phyloP scores from a whole-genome alignment of 805 yeast species.

The Saturnispora mendoncae region DNA sequence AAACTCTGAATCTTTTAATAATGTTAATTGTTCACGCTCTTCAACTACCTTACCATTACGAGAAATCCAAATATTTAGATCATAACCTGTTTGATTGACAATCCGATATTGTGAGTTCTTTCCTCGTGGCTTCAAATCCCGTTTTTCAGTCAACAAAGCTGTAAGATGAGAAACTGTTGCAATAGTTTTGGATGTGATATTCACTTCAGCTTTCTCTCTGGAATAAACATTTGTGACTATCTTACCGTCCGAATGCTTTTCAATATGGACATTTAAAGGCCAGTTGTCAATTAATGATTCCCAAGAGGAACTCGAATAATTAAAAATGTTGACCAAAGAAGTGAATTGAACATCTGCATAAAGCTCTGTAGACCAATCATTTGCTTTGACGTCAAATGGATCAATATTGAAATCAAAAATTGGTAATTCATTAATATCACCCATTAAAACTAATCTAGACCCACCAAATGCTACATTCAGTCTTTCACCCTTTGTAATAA shows the following conservation, averaged over 20 bases:
- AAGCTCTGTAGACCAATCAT: constrained; percentile 81
- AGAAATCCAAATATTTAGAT: constrained; percentile 78
- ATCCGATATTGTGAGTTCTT: constrained; percentile 76
- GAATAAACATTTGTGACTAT: constrained; percentile 64
- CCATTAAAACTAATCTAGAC: constrained; percentile 70
- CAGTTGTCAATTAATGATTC: constrained; percentile 89
- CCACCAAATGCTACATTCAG: constrained; percentile 64
- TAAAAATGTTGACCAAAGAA: constrained; percentile 66
- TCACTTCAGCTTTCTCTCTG: constrained; percentile 65
- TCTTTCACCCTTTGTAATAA: constrained; percentile 59
- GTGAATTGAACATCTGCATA: constrained; percentile 60
- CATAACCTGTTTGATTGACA: constrained; percentile 76
- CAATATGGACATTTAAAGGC: constrained; percentile 65
- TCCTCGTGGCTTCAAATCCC: constrained; percentile 56
- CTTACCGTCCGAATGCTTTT: constrained; percentile 38
- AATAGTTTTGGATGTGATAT: constrained; percentile 73
- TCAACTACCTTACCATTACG: constrained; percentile 21
- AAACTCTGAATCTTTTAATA: constrained; percentile 39
- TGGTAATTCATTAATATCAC: constrained; percentile 87
- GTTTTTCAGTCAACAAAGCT: constrained; percentile 44
- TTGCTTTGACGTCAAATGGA: constrained; percentile 58
- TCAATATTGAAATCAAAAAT: constrained; percentile 66
- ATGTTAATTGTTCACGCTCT: constrained; percentile 26
- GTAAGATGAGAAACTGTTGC: constrained; percentile 67
- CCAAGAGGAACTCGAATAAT: constrained; percentile 87